phyloP scores from a whole-genome alignment of 2,329 filamentous ascomycete genomes.

The Pseudogymnoascus sp. region DNA sequence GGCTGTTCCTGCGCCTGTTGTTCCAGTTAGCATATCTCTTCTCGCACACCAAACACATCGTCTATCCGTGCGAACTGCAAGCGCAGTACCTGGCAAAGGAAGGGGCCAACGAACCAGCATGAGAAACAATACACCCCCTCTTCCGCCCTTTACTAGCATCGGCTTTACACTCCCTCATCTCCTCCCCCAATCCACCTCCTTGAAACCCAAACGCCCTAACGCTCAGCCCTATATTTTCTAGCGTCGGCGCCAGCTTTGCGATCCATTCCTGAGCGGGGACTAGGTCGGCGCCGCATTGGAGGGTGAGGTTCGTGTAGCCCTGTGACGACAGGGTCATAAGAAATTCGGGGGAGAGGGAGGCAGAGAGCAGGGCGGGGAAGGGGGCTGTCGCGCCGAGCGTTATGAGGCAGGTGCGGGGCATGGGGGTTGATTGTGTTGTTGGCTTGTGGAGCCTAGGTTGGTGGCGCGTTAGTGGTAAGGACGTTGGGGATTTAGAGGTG shows the following conservation, averaged over 20 bases:
- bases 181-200: constrained; percentile 44
- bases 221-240: constrained; percentile 34
- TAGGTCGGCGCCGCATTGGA: constrained; percentile 75
- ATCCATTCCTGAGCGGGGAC: constrained; percentile 40
- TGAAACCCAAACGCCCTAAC: constrained; percentile 63
- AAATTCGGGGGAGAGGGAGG: constrained; percentile 56
- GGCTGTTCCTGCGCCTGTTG: constrained; percentile 77
- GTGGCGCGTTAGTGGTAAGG: constrained; percentile 7
- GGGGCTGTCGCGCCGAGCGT: constrained; percentile 88
- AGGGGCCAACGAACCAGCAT: constrained; percentile 62
- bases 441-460: constrained; percentile 27
- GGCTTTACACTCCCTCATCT: constrained; percentile 40
- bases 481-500: background rate
- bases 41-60: background rate
- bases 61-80: background rate
- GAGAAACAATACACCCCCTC: constrained; percentile 74
- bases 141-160: constrained; percentile 40
- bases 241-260: constrained; percentile 21
- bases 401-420: constrained; percentile 57
- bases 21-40: background rate
- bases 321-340: constrained; percentile 50
- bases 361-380: constrained; percentile 64
- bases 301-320: constrained; percentile 62
- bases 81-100: background rate
- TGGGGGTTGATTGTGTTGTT: background rate